These are phyloP conservation scores for Phanerochaete sordida DNA, from an alignment of 768 basidiomycete species.

Conservation along the genomic window DNA sequence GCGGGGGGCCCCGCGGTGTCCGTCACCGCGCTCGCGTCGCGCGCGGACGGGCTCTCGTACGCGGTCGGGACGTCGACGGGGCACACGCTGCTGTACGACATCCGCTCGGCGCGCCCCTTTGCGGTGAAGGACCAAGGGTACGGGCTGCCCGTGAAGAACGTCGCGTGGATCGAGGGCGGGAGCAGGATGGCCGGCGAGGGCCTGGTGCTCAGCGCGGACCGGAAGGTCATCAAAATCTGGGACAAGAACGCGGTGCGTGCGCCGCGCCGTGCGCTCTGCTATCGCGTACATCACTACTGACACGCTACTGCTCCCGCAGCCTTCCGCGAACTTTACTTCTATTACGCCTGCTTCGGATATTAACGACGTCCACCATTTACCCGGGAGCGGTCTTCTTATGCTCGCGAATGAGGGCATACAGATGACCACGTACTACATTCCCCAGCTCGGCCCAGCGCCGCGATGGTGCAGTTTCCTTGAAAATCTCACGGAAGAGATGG, in stretches of 20 bases:
- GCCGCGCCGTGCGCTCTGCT: conserved; percentile 2
- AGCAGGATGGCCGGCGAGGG: conserved; percentile 82
- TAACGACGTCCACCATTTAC: conserved; percentile 87
- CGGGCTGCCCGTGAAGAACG: conserved; percentile 80
- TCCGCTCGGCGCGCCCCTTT: conserved; percentile 79
- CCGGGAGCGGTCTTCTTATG: conserved; percentile 85
- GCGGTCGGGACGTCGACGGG: conserved; percentile 95
- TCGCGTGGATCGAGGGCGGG: conserved; percentile 89
- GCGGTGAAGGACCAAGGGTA: conserved; percentile 97
- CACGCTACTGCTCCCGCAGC: conserved; percentile 39
- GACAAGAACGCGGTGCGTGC: conserved; percentile 72
- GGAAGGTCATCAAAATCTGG: conserved; percentile 98
- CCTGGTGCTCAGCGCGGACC: conserved; percentile 88
- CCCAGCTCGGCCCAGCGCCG: conserved; percentile 94
- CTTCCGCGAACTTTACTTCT: conserved; percentile 83
- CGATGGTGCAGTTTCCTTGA: conserved; percentile 98
- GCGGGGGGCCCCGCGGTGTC: conserved; percentile 37
- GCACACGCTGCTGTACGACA: conserved; percentile 91
- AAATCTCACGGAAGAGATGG: conserved; percentile 98
- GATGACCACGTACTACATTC: conserved; percentile 92
- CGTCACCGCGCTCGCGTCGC: conserved; percentile 82
- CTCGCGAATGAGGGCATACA: conserved; percentile 96
- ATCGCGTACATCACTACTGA: background rate
- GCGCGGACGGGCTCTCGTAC: conserved; percentile 87
- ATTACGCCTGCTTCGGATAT: conserved; percentile 89